Evolutionary conservation across 2,329 filamentous ascomycete genomes (phyloP).

Genomic region (Alternaria longipes): DNA sequence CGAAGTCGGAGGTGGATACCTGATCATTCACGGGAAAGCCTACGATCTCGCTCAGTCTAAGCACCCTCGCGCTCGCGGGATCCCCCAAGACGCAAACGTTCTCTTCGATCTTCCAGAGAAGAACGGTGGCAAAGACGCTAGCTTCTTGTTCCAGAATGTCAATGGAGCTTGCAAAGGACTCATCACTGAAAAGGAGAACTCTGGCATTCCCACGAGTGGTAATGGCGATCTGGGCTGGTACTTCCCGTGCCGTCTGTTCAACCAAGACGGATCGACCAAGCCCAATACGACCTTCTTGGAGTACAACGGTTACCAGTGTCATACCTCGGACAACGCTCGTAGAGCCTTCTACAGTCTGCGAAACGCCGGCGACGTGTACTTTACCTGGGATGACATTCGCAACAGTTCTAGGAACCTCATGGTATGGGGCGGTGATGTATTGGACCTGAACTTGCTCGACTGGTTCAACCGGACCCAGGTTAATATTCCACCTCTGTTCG

Average conservation of each 20-base stretch:
- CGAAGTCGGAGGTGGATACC: conserved; percentile 80
- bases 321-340: conserved; percentile 76
- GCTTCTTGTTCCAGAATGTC: conserved; percentile 97
- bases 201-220: conserved; percentile 80
- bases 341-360: conserved; percentile 77
- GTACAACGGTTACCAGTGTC: conserved; percentile 88
- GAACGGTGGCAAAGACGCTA: conserved; percentile 89
- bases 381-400: conserved; percentile 91
- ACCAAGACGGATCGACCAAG: conserved; percentile 86
- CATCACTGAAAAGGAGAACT: conserved; percentile 75
- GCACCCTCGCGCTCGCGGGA: conserved; percentile 82
- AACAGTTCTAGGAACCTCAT: conserved; percentile 90
- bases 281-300: conserved; percentile 78
- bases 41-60: conserved; percentile 81
- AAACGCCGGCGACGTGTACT: conserved; percentile 87
- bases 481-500: conserved; percentile 76
- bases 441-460: conserved; percentile 85
- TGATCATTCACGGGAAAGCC: conserved; percentile 95
- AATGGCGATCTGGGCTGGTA: conserved; percentile 87
- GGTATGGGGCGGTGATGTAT: conserved; percentile 91
- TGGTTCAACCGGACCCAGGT: conserved; percentile 92
- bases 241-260: conserved; percentile 90
- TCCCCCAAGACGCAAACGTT: conserved; percentile 78
- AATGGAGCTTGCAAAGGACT: conserved; percentile 95
- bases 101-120: conserved; percentile 85